phyloP scores from a whole-genome alignment of 192 early-diverging fungal genomes.

The Mortierella hygrophila region DNA sequence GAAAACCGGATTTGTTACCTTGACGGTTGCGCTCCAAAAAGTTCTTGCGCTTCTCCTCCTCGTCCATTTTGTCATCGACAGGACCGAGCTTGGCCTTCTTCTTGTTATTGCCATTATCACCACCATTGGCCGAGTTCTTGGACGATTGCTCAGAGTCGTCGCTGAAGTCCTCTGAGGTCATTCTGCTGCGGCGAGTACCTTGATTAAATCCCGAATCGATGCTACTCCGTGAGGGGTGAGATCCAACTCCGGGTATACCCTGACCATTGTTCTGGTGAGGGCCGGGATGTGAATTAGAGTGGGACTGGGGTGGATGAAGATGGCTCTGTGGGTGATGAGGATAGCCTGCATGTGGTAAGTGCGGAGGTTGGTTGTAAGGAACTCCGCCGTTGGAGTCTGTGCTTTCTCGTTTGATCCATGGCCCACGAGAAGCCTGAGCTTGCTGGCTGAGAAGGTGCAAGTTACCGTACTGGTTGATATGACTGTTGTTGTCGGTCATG shows the following conservation, averaged over 20 bases:
- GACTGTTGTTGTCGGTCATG: conserved; percentile 2
- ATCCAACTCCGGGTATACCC: conserved; percentile 38
- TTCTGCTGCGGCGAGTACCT: conserved; percentile 22
- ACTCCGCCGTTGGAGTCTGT: conserved; percentile 26
- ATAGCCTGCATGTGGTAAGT: not conserved
- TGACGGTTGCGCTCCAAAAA: conserved; percentile 93
- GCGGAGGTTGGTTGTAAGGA: conserved; percentile 14
- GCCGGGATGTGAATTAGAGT: conserved; percentile 1
- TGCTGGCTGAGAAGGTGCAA: conserved; percentile 44
- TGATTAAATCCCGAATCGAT: conserved; percentile 34
- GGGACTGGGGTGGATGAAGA: conserved; percentile 9
- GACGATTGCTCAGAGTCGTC: conserved; percentile 45
- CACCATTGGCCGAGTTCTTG: conserved; percentile 27
- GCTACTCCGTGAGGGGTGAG: conserved; percentile 26
- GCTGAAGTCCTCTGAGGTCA: conserved; percentile 27
- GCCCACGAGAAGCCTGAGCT: conserved; percentile 36
- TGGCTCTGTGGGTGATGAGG: conserved; percentile 6
- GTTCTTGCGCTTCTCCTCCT: conserved; percentile 80
- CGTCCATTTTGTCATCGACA: conserved; percentile 60
- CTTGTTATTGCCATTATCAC: conserved; percentile 9
- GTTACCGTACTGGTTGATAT: conserved; percentile 35
- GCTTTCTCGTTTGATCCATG: conserved; percentile 44
- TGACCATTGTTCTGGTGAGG: conserved; percentile 18
- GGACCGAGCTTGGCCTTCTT: conserved; percentile 39
- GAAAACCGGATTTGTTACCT: conserved; percentile 54